A percentile compares a stretch with the other conserved stretches of the same genome.
Evolutionary conservation across 371 early-diverging fungal genomes (phyloP).

Genomic region (Dentiscutata heterogama): DNA sequence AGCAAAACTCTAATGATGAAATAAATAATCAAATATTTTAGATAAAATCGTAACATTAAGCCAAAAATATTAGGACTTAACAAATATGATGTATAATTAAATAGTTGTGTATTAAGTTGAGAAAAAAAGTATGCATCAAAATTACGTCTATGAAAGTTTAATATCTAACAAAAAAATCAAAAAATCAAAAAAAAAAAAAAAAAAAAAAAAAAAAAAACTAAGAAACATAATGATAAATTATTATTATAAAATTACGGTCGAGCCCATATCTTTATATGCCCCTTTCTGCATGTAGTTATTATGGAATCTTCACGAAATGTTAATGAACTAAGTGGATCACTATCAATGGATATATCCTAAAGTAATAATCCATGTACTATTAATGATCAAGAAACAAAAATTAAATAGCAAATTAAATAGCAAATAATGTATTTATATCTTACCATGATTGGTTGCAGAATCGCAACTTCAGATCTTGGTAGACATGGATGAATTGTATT

Average conservation of each 20-base stretch:
- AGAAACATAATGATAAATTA: too few relatives aligned
- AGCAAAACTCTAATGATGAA: too few relatives aligned
- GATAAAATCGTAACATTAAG: too few relatives aligned
- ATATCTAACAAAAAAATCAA: too few relatives aligned
- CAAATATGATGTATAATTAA: too few relatives aligned
- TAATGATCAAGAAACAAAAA: background rate
- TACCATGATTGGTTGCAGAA: constrained; percentile 83
- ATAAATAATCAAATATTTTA: too few relatives aligned
- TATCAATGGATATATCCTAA: constrained; percentile 72
- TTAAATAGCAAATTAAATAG: background rate
- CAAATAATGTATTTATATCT: background rate
- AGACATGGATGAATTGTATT: constrained; percentile 67
- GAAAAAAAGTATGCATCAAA: too few relatives aligned
- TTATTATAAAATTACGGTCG: constrained; percentile 63
- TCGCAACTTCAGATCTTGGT: constrained; percentile 76
- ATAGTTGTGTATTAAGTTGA: too few relatives aligned
- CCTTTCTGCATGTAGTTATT: constrained; percentile 85
- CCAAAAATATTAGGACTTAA: too few relatives aligned
- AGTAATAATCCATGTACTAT: background rate
- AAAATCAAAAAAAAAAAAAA: too few relatives aligned
- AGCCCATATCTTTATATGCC: constrained; percentile 83
- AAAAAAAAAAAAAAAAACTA: too few relatives aligned
- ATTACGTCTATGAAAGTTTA: too few relatives aligned
- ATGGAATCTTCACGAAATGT: constrained; percentile 86
- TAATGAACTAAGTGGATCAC: constrained; percentile 77